phyloP scores from a whole-genome alignment of 805 yeast species.

The Starmerella powellii region DNA sequence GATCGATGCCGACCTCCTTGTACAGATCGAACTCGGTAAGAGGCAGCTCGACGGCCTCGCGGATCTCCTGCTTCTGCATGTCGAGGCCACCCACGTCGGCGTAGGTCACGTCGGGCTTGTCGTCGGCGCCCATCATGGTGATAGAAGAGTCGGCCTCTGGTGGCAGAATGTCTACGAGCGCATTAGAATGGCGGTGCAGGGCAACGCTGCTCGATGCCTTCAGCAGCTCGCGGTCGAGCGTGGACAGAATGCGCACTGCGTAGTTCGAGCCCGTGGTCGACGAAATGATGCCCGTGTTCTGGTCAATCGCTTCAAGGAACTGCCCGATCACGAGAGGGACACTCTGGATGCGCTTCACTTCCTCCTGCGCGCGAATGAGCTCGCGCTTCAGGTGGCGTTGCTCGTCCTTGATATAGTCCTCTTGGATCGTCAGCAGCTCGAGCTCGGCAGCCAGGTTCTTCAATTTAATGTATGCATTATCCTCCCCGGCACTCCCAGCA shows the following conservation, averaged over 20 bases:
- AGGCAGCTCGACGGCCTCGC: conserved; percentile 97
- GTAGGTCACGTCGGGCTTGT: conserved; percentile 89
- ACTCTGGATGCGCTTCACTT: conserved; percentile 91
- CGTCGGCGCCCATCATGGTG: conserved; percentile 86
- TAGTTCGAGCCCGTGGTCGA: conserved; percentile 96
- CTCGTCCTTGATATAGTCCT: conserved; percentile 94
- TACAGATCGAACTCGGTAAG: conserved; percentile 90
- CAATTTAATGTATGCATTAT: conserved; percentile 69
- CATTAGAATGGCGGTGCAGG: conserved; percentile 94
- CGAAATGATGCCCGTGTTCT: conserved; percentile 90
- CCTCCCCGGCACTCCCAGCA: conserved; percentile 11
- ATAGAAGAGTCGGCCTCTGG: conserved; percentile 98
- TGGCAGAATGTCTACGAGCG: conserved; percentile 91
- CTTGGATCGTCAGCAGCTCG: conserved; percentile 75
- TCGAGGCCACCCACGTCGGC: conserved; percentile 98
- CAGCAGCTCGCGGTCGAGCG: conserved; percentile 85
- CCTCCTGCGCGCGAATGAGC: conserved; percentile 93
- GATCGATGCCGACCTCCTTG: conserved; percentile 96
- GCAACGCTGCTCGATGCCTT: conserved; percentile 95
- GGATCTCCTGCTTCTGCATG: conserved; percentile 97
- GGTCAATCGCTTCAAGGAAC: conserved; percentile 93
- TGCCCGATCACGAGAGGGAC: conserved; percentile 98
- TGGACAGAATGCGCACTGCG: conserved; percentile 87
- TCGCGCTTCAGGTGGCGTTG: conserved; percentile 93
- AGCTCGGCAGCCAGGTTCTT: conserved; percentile 85